Conservation (phyloP, 2,329 filamentous ascomycete species). For the Lojkania enalia region DNA sequence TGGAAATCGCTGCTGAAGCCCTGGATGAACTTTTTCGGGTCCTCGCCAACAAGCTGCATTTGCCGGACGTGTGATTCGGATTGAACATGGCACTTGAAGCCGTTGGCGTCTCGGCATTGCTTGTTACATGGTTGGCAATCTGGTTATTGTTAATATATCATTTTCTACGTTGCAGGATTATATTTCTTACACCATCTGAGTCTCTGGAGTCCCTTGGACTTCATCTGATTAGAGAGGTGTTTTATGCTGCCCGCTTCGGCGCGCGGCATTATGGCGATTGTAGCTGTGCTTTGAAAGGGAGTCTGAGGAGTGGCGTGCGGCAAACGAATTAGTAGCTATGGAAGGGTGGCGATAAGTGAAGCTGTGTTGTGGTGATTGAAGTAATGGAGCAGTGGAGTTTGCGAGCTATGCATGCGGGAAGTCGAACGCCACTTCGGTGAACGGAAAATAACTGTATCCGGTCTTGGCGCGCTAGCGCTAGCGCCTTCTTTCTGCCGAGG, state of each 20-base stretch:
- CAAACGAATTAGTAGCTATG: too few relatives aligned
- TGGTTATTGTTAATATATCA: too few relatives aligned
- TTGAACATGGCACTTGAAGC: constrained; percentile 68
- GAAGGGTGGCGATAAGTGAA: too few relatives aligned
- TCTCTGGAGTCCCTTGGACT: constrained; percentile 64
- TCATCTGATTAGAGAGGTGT: constrained; percentile 72
- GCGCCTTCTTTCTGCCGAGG: not conserved
- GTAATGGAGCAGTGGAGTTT: too few relatives aligned
- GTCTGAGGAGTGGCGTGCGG: too few relatives aligned
- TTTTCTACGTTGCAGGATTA: too few relatives aligned
- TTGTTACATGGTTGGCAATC: constrained; percentile 77
- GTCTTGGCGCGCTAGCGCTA: too few relatives aligned
- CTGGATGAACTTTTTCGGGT: constrained; percentile 81
- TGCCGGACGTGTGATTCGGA: constrained; percentile 87
- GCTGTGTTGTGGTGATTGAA: too few relatives aligned
- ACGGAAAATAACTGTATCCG: too few relatives aligned
- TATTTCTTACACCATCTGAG: constrained; percentile 96
- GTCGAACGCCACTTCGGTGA: too few relatives aligned
- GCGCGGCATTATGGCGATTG: constrained; percentile 67
- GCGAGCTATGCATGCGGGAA: too few relatives aligned
- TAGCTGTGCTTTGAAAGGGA: too few relatives aligned
- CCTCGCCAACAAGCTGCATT: constrained; percentile 84
- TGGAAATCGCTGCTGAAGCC: constrained; percentile 82
- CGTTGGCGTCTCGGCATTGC: constrained; percentile 83
- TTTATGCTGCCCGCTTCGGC: constrained; percentile 73